These are phyloP conservation scores for Wickerhamomyces bovis DNA, from an alignment of 805 yeast species.

Conservation along the genomic window DNA sequence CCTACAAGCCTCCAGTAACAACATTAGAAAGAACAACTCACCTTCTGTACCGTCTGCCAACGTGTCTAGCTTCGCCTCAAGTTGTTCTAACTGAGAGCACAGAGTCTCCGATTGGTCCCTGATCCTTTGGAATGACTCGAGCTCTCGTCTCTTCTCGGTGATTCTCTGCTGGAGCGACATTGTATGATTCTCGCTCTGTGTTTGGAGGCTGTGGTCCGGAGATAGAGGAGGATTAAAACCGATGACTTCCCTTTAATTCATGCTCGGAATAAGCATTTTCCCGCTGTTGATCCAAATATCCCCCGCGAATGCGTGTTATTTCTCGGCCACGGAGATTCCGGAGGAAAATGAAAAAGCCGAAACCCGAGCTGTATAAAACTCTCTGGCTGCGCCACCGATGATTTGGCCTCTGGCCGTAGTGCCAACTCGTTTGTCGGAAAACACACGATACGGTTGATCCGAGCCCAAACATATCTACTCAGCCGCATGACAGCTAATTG, in stretches of 20 bases:
- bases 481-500: no score
- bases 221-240: no score
- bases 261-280: no score
- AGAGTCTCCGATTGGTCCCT: constrained; percentile 40
- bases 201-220: no score
- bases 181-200: not conserved
- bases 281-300: not conserved
- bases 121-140: constrained; percentile 42
- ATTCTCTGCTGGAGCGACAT: constrained; percentile 28
- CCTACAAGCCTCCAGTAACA: not conserved
- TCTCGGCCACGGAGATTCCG: no score
- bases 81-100: constrained; percentile 39
- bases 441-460: no score
- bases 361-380: no score
- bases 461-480: no score
- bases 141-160: constrained; percentile 43
- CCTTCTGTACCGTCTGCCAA: constrained; percentile 47
- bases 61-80: constrained; percentile 43
- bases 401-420: no score
- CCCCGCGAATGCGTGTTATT: not conserved
- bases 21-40: constrained; percentile 7
- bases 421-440: no score
- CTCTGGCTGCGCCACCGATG: not conserved
- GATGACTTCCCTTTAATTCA: no score
- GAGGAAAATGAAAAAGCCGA: no score